These are phyloP conservation scores for Eucommia ulmoides DNA, from an alignment of 257 asterid genomes.

Conservation along the genomic window DNA sequence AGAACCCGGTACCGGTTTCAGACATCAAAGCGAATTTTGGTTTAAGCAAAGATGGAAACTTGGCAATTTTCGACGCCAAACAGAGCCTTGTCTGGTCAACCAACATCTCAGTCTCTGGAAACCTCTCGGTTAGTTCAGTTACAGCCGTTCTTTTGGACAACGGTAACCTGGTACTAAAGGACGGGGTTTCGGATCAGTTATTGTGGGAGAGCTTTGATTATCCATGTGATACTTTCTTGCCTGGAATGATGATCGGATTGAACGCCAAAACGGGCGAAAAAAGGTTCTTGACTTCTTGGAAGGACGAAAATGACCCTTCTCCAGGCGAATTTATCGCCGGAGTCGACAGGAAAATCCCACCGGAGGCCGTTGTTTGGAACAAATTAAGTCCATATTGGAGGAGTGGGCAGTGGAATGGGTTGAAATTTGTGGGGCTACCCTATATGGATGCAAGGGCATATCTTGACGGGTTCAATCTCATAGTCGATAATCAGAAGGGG, in stretches of 20 bases:
- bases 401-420: slow-evolving; percentile 30
- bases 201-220: too few species aligned
- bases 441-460: slow-evolving; percentile 7
- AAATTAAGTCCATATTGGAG: slow-evolving; percentile 24
- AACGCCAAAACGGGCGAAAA: slow-evolving; percentile 15
- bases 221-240: too few species aligned
- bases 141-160: too few species aligned
- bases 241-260: slow-evolving; percentile 15
- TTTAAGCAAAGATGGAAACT: too few species aligned
- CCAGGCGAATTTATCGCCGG: slow-evolving; percentile 25
- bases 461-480: slow-evolving; percentile 1
- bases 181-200: too few species aligned
- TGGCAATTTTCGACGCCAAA: too few species aligned
- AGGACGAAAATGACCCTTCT: slow-evolving; percentile 27
- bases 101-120: too few species aligned
- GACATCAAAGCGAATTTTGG: too few species aligned
- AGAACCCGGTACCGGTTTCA: too few species aligned
- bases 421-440: slow-evolving; percentile 11
- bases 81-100: too few species aligned
- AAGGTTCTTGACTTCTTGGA: slow-evolving; percentile 29
- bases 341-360: slow-evolving; percentile 10
- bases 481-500: neutral
- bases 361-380: slow-evolving; percentile 26
- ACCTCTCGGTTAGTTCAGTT: too few species aligned
- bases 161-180: too few species aligned